phyloP scores from a whole-genome alignment of 352 stramenopile genomes.

The Phytophthora rubi region DNA sequence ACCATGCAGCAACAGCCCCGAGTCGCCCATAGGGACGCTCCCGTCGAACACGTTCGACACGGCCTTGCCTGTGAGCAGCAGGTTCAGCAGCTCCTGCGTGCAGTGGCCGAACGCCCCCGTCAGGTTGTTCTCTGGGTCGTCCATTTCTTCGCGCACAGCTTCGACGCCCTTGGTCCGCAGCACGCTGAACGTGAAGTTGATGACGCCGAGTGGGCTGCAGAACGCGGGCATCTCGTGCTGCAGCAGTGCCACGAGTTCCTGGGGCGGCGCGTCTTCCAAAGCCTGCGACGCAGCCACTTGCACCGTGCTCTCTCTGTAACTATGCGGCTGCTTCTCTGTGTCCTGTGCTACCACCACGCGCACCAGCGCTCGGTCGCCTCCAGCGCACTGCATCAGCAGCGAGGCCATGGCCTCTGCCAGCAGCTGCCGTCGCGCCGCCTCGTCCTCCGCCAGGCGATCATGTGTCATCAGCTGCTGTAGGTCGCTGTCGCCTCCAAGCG shows the following conservation, averaged over 20 bases:
- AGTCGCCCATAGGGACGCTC: slow-evolving; percentile 74
- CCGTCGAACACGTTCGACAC: slow-evolving; percentile 90
- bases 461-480: slow-evolving; percentile 24
- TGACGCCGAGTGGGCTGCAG: slow-evolving; percentile 54
- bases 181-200: slow-evolving; percentile 76
- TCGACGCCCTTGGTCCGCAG: slow-evolving; percentile 62
- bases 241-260: slow-evolving; percentile 25
- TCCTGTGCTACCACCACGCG: slow-evolving; percentile 35
- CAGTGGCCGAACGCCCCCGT: slow-evolving; percentile 85
- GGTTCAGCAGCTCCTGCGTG: slow-evolving; percentile 86
- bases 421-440: slow-evolving; percentile 22
- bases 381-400: slow-evolving; percentile 38
- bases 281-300: neutral
- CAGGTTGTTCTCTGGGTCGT: slow-evolving; percentile 61
- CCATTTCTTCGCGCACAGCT: slow-evolving; percentile 72
- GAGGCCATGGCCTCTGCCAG: slow-evolving; percentile 43
- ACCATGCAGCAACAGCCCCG: slow-evolving; percentile 74
- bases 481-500: slow-evolving; percentile 4
- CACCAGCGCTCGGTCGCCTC: slow-evolving; percentile 16
- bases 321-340: neutral
- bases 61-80: slow-evolving; percentile 80
- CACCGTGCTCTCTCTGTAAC: slow-evolving; percentile 28
- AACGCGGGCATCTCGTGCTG: slow-evolving; percentile 35
- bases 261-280: neutral
- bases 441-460: slow-evolving; percentile 16